These are phyloP conservation scores for Haplographium delicatum DNA, from an alignment of 495 filamentous ascomycete species.

Conservation along the genomic window DNA sequence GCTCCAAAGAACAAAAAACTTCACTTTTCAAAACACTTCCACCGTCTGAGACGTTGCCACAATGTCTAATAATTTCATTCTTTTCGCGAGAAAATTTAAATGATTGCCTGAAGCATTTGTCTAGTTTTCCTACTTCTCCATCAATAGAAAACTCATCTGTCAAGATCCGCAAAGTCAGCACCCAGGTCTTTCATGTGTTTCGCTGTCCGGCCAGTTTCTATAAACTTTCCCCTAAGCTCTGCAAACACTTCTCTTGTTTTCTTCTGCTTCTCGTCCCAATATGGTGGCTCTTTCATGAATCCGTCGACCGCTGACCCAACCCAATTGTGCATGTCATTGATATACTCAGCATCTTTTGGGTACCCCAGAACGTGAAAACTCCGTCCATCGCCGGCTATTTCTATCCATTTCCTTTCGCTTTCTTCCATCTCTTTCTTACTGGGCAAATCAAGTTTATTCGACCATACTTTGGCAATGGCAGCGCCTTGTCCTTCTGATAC, in stretches of 20 bases:
- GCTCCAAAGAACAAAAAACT: no score
- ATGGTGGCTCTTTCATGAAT: conserved; percentile 55
- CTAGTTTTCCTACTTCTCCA: no score
- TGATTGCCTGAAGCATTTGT: no score
- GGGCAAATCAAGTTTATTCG: conserved; percentile 61
- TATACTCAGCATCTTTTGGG: conserved; percentile 71
- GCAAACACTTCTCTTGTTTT: conserved; percentile 56
- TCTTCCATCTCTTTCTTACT: conserved; percentile 51
- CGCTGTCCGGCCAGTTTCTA: conserved; percentile 27
- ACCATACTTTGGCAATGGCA: conserved; percentile 70
- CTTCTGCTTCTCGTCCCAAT: conserved; percentile 60
- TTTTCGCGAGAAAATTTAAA: no score
- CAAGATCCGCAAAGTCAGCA: conserved; percentile 46
- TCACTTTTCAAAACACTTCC: no score
- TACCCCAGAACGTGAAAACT: conserved; percentile 63
- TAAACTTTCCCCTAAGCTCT: conserved; percentile 46
- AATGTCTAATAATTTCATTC: no score
- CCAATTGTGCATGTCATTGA: conserved; percentile 54
- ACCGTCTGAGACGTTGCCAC: no score
- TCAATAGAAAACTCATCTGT: background rate
- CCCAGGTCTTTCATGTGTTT: conserved; percentile 53
- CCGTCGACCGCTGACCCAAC: conserved; percentile 25
- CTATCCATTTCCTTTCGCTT: conserved; percentile 48
- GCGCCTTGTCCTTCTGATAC: conserved; percentile 73
- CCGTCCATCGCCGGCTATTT: conserved; percentile 29